These are phyloP conservation scores for Fusarium luffae DNA, from an alignment of 2,329 filamentous ascomycete genomes.

Conservation along the genomic window DNA sequence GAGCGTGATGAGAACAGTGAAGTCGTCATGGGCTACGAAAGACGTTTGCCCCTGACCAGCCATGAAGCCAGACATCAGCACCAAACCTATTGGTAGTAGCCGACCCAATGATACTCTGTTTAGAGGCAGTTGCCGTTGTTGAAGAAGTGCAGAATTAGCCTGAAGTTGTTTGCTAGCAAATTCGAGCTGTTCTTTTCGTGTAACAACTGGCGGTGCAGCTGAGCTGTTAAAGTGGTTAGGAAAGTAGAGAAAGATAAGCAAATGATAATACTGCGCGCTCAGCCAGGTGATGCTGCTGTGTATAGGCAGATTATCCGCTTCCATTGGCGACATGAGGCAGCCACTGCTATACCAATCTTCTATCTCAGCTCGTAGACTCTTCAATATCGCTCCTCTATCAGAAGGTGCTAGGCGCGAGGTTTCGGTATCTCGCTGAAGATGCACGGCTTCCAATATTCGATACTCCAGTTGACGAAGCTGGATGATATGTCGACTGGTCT, in stretches of 20 bases:
- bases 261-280: conserved; percentile 56
- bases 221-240: conserved; percentile 55
- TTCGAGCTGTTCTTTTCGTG: conserved; percentile 50
- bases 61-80: conserved; percentile 51
- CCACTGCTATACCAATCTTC: conserved; percentile 61
- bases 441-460: conserved; percentile 52
- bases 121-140: conserved; percentile 57
- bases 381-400: conserved; percentile 49
- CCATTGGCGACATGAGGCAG: conserved; percentile 56
- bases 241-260: conserved; percentile 58
- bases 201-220: conserved; percentile 41
- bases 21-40: conserved; percentile 51
- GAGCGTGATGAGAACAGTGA: conserved; percentile 49
- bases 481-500: conserved; percentile 59
- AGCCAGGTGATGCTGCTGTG: conserved; percentile 59
- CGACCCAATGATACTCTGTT: conserved; percentile 57
- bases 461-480: conserved; percentile 57
- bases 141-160: conserved; percentile 54
- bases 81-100: conserved; percentile 51
- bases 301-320: conserved; percentile 57
- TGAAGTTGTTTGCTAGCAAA: conserved; percentile 57
- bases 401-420: conserved; percentile 46
- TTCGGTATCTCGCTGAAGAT: conserved; percentile 48
- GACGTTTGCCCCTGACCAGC: conserved; percentile 32
- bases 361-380: conserved; percentile 54